Conservation (phyloP, 2,329 filamentous ascomycete species). For the Verticillium tricorpus region DNA sequence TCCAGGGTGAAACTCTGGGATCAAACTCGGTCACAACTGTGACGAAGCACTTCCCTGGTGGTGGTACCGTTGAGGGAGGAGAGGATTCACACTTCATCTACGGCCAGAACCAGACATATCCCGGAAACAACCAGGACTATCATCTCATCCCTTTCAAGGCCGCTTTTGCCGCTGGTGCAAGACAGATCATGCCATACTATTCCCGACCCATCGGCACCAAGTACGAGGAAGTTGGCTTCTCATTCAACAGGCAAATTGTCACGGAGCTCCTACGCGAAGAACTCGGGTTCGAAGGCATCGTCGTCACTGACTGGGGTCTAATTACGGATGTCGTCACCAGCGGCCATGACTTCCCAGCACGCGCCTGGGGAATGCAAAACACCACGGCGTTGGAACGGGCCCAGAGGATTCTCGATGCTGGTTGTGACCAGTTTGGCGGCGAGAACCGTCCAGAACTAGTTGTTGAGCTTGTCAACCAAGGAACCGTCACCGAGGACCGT, state of each 20-base stretch:
- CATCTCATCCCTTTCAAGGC: constrained; percentile 46
- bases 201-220: constrained; percentile 40
- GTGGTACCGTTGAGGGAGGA: constrained; percentile 41
- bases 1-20: constrained; percentile 40
- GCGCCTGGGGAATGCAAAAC: constrained; percentile 46
- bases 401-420: constrained; percentile 41
- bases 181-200: constrained; percentile 50
- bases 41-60: constrained; percentile 51
- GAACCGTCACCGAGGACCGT: constrained; percentile 34
- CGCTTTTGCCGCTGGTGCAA: constrained; percentile 41
- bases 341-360: constrained; percentile 40
- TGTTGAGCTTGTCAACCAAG: constrained; percentile 37
- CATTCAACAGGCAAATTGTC: constrained; percentile 46
- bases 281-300: constrained; percentile 46
- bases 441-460: constrained; percentile 43
- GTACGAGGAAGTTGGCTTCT: constrained; percentile 42
- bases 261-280: constrained; percentile 42
- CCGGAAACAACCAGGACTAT: constrained; percentile 44
- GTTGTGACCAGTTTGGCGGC: constrained; percentile 48
- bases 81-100: constrained; percentile 49
- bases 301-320: constrained; percentile 48
- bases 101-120: constrained; percentile 47
- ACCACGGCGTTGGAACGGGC: constrained; percentile 35
- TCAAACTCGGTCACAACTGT: constrained; percentile 39
- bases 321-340: constrained; percentile 38